phyloP scores from a whole-genome alignment of 208 protist species.

The Blastocrithidia nonstop region DNA sequence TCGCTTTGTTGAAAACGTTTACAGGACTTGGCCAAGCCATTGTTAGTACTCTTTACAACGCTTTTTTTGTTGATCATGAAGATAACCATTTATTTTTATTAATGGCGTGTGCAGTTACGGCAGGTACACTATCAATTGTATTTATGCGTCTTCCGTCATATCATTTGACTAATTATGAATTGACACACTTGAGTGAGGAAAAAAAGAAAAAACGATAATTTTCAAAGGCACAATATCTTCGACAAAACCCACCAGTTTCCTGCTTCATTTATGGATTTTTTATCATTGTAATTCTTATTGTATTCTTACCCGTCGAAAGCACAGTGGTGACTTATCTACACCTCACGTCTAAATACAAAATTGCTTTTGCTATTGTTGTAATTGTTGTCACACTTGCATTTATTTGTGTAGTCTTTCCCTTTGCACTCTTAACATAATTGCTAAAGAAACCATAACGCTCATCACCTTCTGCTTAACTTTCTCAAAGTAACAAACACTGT shows the following conservation, averaged over 20 bases:
- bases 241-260: slow-evolving; percentile 30
- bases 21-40: slow-evolving; percentile 50
- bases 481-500: no score
- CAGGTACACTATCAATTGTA: slow-evolving; percentile 9
- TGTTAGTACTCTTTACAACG: slow-evolving; percentile 23
- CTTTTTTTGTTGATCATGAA: slow-evolving; percentile 19
- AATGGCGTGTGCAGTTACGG: slow-evolving; percentile 8
- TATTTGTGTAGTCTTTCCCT: not conserved
- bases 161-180: slow-evolving; percentile 31
- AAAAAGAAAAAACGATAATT: slow-evolving; percentile 7
- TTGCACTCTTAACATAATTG: not conserved
- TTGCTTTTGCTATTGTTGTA: slow-evolving; percentile 22
- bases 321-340: slow-evolving; percentile 19
- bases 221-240: slow-evolving; percentile 16
- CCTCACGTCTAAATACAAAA: not conserved
- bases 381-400: no score
- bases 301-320: slow-evolving; percentile 40
- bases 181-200: slow-evolving; percentile 9
- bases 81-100: slow-evolving; percentile 43
- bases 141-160: slow-evolving; percentile 43
- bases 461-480: not conserved
- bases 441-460: not conserved
- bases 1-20: slow-evolving; percentile 47
- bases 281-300: slow-evolving; percentile 25
- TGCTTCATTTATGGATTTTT: slow-evolving; percentile 30